Conservation (phyloP, 140 eudicot genomes). For the Senecio squalidus region DNA sequence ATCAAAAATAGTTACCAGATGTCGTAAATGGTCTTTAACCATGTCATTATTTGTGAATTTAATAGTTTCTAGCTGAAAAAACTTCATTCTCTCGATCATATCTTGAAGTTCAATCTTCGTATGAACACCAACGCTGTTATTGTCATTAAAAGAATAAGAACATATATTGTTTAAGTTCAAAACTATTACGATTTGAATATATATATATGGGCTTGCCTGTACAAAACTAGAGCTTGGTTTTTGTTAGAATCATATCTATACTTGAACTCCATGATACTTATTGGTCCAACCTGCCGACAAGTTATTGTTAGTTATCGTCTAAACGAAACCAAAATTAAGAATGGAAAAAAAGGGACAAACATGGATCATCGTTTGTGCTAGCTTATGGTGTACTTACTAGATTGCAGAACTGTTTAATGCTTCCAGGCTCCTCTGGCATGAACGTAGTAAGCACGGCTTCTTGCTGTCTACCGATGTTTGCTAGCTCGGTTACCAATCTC, state of each 20-base stretch:
- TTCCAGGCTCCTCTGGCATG: conserved; percentile 67
- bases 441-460: conserved; percentile 80
- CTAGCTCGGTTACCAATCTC: conserved; percentile 71
- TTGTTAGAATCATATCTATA: conserved; percentile 45
- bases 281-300: conserved; percentile 58
- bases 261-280: conserved; percentile 73
- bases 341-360: not conserved
- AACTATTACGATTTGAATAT: not conserved
- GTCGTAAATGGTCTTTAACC: conserved; percentile 82
- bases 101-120: conserved; percentile 54
- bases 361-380: no score
- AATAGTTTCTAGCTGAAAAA: conserved; percentile 45
- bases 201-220: conserved; percentile 40
- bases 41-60: conserved; percentile 68
- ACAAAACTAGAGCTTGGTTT: conserved; percentile 56
- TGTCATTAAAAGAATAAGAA: not conserved
- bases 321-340: not conserved
- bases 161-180: not conserved
- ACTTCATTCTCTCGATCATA: conserved; percentile 61
- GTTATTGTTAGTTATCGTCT: not conserved
- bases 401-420: conserved; percentile 48
- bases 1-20: conserved; percentile 41
- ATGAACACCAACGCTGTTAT: conserved; percentile 63
- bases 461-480: conserved; percentile 54
- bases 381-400: conserved; percentile 26